phyloP scores from a whole-genome alignment of 75 land plant genomes.

The Chamaecyparis obtusa region DNA sequence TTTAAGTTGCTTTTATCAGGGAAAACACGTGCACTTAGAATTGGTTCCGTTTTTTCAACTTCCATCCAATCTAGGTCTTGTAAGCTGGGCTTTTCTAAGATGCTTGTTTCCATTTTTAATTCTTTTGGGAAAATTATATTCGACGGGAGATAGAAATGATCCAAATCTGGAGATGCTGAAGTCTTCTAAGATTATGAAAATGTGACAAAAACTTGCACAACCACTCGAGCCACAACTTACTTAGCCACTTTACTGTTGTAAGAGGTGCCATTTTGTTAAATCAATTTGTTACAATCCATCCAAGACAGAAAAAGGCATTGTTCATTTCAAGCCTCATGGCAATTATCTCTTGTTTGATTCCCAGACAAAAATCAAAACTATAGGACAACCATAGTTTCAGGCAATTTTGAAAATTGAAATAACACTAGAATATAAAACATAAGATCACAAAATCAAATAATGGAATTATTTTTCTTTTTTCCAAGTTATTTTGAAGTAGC shows the following conservation, averaged over 20 bases:
- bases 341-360: not conserved
- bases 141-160: not conserved
- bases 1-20: not conserved
- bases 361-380: not conserved
- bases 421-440: not conserved
- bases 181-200: not conserved
- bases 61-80: not conserved
- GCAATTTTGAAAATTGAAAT: not conserved
- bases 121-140: not conserved
- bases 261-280: not conserved
- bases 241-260: not conserved
- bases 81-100: not conserved
- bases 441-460: not conserved
- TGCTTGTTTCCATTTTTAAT: not conserved
- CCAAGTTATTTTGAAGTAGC: not conserved
- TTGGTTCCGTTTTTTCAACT: not conserved
- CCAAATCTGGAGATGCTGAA: not conserved
- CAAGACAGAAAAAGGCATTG: not conserved
- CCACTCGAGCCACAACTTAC: not conserved
- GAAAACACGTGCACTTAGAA: not conserved
- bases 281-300: not conserved
- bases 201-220: not conserved
- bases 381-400: not conserved
- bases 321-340: not conserved
- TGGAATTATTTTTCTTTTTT: not conserved